A percentile compares a stretch with the other conserved stretches of the same genome.
phyloP scores from a whole-genome alignment of 768 basidiomycete genomes.

The Lentinus tigrinus region DNA sequence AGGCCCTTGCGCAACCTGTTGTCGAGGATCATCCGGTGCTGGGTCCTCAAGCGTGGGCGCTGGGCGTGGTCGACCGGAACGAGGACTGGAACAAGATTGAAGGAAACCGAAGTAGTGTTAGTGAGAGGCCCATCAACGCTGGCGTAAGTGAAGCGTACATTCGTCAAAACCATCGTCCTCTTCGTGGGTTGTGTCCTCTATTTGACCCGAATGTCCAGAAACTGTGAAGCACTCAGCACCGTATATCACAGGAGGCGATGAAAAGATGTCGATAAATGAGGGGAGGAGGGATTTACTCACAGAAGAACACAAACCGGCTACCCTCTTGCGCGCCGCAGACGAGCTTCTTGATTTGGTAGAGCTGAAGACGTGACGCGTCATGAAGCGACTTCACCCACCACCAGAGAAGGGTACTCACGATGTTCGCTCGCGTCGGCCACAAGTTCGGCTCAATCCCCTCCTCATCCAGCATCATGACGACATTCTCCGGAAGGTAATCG shows the following conservation, averaged over 20 bases:
- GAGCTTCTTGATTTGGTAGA: constrained; percentile 8
- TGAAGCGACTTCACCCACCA: background rate
- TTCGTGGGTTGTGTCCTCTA: background rate
- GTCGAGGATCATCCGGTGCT: background rate
- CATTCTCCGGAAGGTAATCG: constrained; percentile 13
- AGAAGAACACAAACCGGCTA: constrained; percentile 14
- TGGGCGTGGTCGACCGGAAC: constrained; percentile 9
- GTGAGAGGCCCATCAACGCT: too few species aligned
- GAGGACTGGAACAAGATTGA: constrained; percentile 7
- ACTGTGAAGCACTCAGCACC: constrained; percentile 2
- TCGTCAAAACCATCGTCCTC: constrained; percentile 29
- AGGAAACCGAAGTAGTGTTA: too few species aligned
- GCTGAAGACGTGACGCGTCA: background rate
- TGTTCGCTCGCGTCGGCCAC: constrained; percentile 17
- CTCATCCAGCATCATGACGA: constrained; percentile 17
- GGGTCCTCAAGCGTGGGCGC: constrained; percentile 8
- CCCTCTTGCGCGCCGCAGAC: constrained; percentile 14
- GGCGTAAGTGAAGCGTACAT: constrained; percentile 13
- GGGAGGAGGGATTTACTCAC: constrained; percentile 1
- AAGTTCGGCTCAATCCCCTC: background rate
- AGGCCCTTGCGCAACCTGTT: constrained; percentile 25
- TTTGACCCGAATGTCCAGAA: constrained; percentile 27
- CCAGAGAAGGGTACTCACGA: constrained; percentile 4
- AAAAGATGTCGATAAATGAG: background rate
- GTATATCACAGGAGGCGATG: background rate